Percentiles rank a stretch among this genome's conserved stretches.
These are phyloP conservation scores for Chernovozyma sophiae-reginae DNA, from an alignment of 1,139 yeast genomes.

Conservation along the genomic window DNA sequence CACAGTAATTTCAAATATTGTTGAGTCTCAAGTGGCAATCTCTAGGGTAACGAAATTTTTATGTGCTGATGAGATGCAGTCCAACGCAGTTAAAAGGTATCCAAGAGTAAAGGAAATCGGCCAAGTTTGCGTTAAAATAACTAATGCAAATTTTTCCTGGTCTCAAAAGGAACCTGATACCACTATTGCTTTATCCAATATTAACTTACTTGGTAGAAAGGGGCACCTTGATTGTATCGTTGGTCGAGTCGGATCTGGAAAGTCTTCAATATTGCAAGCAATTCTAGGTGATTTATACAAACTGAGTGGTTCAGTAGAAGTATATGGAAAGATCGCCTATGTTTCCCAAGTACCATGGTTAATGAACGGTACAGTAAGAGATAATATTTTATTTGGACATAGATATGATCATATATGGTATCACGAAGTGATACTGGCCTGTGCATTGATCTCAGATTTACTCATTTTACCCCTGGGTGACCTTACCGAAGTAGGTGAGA, in stretches of 20 bases:
- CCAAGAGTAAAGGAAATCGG: constrained; percentile 53
- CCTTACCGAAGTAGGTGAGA: constrained; percentile 89
- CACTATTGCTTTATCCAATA: constrained; percentile 71
- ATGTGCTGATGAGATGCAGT: constrained; percentile 74
- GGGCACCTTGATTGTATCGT: constrained; percentile 86
- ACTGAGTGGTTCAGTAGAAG: constrained; percentile 66
- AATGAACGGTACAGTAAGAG: constrained; percentile 88
- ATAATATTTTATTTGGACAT: constrained; percentile 86
- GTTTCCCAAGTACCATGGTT: constrained; percentile 94
- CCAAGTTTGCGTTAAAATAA: constrained; percentile 65
- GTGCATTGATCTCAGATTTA: constrained; percentile 81
- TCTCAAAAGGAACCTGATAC: constrained; percentile 57
- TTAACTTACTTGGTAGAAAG: constrained; percentile 66
- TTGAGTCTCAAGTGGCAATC: constrained; percentile 89
- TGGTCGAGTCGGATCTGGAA: constrained; percentile 92
- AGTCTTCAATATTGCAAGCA: constrained; percentile 84
- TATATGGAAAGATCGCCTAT: constrained; percentile 82
- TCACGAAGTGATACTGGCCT: constrained; percentile 75
- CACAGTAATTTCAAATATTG: constrained; percentile 76
- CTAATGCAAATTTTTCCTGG: constrained; percentile 86
- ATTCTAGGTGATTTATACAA: constrained; percentile 83
- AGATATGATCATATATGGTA: constrained; percentile 79
- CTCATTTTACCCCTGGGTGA: constrained; percentile 84
- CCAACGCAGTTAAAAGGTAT: constrained; percentile 63
- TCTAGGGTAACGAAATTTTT: constrained; percentile 72